Conservation (phyloP, 305 asterid genomes). For the Plantago lanceolata region DNA sequence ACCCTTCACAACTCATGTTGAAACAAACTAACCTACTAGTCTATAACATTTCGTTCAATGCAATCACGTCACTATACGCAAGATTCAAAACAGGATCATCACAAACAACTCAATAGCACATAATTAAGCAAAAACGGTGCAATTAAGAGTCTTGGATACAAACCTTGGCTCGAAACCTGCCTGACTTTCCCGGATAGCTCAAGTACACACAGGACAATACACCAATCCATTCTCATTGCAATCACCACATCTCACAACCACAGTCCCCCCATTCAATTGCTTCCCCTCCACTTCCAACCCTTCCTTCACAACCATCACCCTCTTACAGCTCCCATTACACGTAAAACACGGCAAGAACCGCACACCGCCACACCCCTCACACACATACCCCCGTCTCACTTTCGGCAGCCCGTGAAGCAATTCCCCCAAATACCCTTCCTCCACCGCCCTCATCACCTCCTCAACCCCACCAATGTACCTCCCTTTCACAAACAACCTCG, state of each 20-base stretch:
- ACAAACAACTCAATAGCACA: neutral
- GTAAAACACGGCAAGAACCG: constrained; percentile 78
- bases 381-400: constrained; percentile 44
- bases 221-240: constrained; percentile 90
- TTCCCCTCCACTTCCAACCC: constrained; percentile 21
- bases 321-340: constrained; percentile 81
- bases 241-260: constrained; percentile 49
- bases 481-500: constrained; percentile 66
- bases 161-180: constrained; percentile 15
- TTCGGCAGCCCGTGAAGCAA: constrained; percentile 59
- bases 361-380: constrained; percentile 80
- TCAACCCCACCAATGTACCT: constrained; percentile 77
- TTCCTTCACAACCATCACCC: constrained; percentile 28
- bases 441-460: constrained; percentile 56
- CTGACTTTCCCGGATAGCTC: constrained; percentile 17
- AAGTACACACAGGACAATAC: constrained; percentile 67
- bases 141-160: constrained; percentile 8
- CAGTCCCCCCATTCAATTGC: constrained; percentile 31
- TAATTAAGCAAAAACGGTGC: constrained; percentile 5
- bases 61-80: neutral
- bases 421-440: constrained; percentile 50
- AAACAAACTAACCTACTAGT: neutral
- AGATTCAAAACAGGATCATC: neutral
- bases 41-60: too few species aligned
- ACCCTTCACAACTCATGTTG: neutral